Conservation (phyloP, 2,329 filamentous ascomycete genomes). For the Drechslerella dactyloides region DNA sequence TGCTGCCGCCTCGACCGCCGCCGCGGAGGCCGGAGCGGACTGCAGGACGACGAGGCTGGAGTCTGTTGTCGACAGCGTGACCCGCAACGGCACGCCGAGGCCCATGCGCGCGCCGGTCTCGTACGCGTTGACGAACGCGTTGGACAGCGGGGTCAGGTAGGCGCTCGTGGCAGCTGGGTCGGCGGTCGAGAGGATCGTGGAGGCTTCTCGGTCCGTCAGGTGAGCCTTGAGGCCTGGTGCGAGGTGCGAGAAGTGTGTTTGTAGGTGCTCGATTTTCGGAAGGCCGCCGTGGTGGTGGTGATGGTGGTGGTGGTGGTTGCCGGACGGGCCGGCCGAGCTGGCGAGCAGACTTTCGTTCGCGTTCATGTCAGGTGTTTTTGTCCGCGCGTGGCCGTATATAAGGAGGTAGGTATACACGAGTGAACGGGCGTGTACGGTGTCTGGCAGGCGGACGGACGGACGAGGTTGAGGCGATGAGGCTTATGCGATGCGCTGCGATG, state of each 20-base stretch:
- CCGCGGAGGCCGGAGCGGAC: conserved; percentile 48
- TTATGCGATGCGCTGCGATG: not conserved
- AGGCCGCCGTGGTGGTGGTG: not conserved
- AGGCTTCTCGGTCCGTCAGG: conserved; percentile 53
- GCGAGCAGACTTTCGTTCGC: conserved; percentile 7
- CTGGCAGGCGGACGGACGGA: not conserved
- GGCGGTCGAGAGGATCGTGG: conserved; percentile 53
- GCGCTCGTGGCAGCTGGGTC: conserved; percentile 26
- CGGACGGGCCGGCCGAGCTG: conserved; percentile 13
- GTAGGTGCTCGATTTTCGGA: conserved; percentile 40
- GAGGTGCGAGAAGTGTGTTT: conserved; percentile 53
- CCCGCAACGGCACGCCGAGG: conserved; percentile 52
- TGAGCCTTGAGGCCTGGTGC: conserved; percentile 52
- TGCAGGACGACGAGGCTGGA: conserved; percentile 53
- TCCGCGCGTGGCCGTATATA: too few species aligned
- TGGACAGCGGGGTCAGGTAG: conserved; percentile 51
- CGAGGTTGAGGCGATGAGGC: too few species aligned
- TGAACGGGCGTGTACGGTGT: not conserved
- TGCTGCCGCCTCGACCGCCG: conserved; percentile 6
- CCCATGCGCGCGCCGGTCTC: conserved; percentile 55
- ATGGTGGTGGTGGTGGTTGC: conserved; percentile 8
- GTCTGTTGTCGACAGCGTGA: conserved; percentile 53
- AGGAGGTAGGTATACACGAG: not conserved
- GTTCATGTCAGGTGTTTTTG: too few species aligned
- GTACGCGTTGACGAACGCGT: conserved; percentile 54